phyloP scores from a whole-genome alignment of 2,329 filamentous ascomycete genomes.

The Alternaria alternata region DNA sequence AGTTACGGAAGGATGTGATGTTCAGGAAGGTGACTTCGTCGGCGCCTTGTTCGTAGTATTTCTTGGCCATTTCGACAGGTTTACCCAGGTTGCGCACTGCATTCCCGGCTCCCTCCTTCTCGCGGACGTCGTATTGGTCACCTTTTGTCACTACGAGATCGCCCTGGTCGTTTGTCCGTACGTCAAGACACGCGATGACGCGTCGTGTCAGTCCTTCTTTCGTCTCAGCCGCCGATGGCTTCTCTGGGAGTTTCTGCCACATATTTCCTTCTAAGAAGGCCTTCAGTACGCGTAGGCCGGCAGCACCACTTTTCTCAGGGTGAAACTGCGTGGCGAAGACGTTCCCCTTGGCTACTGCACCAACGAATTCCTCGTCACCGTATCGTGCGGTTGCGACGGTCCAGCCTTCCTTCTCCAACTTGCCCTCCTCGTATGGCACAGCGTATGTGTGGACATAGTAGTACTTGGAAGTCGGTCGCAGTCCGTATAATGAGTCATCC shows the following conservation, averaged over 20 bases:
- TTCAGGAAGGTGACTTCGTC: slow-evolving; percentile 98
- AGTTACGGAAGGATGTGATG: slow-evolving; percentile 97
- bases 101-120: slow-evolving; percentile 70
- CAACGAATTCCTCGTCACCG: slow-evolving; percentile 87
- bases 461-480: slow-evolving; percentile 87
- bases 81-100: slow-evolving; percentile 93
- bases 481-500: slow-evolving; percentile 73
- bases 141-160: slow-evolving; percentile 98
- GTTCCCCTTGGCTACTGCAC: slow-evolving; percentile 85
- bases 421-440: slow-evolving; percentile 74
- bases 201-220: slow-evolving; percentile 83
- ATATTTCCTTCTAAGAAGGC: slow-evolving; percentile 83
- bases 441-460: slow-evolving; percentile 99
- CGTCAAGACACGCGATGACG: slow-evolving; percentile 95
- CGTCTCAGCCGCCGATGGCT: slow-evolving; percentile 37
- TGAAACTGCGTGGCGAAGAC: slow-evolving; percentile 95
- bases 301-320: slow-evolving; percentile 93
- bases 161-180: slow-evolving; percentile 90
- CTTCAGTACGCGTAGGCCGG: slow-evolving; percentile 82
- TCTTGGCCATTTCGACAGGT: slow-evolving; percentile 90
- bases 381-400: slow-evolving; percentile 90
- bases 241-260: slow-evolving; percentile 61
- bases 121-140: slow-evolving; percentile 97
- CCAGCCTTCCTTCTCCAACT: slow-evolving; percentile 85
- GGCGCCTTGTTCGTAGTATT: slow-evolving; percentile 95